Conservation (phyloP, 2,329 filamentous ascomycete species). For the Parastagonospora nodorum region DNA sequence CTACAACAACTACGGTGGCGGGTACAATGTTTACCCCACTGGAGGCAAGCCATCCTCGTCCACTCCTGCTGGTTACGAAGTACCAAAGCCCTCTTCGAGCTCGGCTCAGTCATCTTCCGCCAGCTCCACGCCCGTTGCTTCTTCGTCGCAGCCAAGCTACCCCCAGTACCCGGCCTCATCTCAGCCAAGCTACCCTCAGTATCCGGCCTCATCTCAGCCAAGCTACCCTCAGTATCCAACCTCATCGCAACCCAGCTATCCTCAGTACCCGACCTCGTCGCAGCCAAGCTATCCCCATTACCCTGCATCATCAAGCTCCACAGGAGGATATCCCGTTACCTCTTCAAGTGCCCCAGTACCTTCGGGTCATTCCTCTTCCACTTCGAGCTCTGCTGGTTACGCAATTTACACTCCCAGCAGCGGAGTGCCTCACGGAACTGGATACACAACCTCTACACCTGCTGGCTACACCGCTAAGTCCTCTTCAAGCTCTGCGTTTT, state of each 20-base stretch:
- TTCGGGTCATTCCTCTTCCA: background rate
- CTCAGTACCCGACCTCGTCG: too few relatives aligned
- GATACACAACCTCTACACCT: too few relatives aligned
- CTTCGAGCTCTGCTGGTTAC: too few relatives aligned
- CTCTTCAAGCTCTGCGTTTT: constrained; percentile 5
- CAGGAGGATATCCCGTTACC: too few relatives aligned
- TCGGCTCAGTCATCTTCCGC: background rate
- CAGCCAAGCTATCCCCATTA: too few relatives aligned
- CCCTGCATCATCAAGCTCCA: too few relatives aligned
- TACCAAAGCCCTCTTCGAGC: background rate
- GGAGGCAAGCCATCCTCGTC: constrained; percentile 5
- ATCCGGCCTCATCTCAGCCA: too few relatives aligned
- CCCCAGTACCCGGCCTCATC: background rate
- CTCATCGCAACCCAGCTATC: background rate
- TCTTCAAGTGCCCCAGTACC: too few relatives aligned
- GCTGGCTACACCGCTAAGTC: constrained; percentile 4
- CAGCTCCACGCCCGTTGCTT: too few relatives aligned
- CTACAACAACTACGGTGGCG: constrained; percentile 6
- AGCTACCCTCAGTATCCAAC: background rate
- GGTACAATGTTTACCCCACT: constrained; percentile 21
- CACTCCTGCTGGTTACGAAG: background rate
- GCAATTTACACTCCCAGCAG: too few relatives aligned
- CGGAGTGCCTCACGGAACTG: too few relatives aligned
- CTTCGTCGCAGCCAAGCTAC: too few relatives aligned
- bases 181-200: background rate